Evolutionary conservation across 331 rosid genomes (phyloP), one percentile per base, ranked within the genome.

Genomic region (Rosa hybrid): DNA sequence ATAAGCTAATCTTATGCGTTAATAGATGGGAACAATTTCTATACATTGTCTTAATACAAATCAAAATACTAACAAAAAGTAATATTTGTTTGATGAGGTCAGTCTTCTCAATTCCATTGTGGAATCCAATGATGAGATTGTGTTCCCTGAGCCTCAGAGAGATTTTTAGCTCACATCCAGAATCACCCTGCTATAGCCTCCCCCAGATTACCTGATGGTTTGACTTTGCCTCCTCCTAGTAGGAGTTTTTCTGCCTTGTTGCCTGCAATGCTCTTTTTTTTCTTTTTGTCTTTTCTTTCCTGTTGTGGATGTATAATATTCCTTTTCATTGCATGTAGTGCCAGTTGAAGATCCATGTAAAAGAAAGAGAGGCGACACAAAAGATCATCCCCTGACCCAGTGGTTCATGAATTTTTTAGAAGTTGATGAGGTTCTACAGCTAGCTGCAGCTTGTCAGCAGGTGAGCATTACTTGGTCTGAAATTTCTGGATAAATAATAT

Each of bases 391-490:
- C 60, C 84, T 91, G 64, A 80, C 78, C 87, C 92, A 90, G 77
- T 88, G 91, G 94, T 90, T 92, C 84, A 80, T 69, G 74, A 90
- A 89, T 82, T 91, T 90, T 85, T 94, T 93, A 25, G 94, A 91
- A 90, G 96, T 91, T 82, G 98, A 94, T 86, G 96, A 91, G 77
- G 89, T 91, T 30, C 85, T 89, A 74, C 93, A 87, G 88, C 93
- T 90, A 78, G 97, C 94, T 45, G 90, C 97, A 80, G 96, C 96
- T 84, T 90, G 89, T 39, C 97, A 93, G 78, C 96, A 93, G 94
- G 97, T 93, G 77, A 21, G 39, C 72, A 23, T 82, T 63, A 45
- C 39, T 44, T 27, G 8, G 6, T 71, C 48, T 70, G 62, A 79
- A 70, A 46, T 42, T 71, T 42, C 59, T 57, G 63, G 48, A 70